phyloP scores from a whole-genome alignment of 2,329 filamentous ascomycete genomes.

The Sclerotinia trifoliorum region DNA sequence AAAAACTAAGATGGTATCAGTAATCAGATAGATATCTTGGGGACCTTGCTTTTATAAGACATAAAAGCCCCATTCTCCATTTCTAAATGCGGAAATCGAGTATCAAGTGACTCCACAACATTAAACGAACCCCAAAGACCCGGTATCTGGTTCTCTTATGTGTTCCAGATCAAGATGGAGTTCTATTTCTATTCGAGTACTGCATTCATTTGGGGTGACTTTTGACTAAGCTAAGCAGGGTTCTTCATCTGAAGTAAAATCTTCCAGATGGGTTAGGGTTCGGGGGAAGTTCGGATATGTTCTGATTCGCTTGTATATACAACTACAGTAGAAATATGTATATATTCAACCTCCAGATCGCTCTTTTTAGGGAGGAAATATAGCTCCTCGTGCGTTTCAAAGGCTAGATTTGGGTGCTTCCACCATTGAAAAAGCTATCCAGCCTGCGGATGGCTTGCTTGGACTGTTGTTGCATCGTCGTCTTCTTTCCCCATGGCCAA shows the following conservation, averaged over 20 bases:
- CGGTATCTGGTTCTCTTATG: not conserved
- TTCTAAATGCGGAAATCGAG: not conserved
- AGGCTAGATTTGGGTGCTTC: not conserved
- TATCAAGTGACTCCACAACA: not conserved
- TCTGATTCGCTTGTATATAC: no score
- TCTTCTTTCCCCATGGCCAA: no score
- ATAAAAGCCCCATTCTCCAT: not conserved
- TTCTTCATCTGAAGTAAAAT: no score
- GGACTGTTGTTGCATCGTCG: not conserved
- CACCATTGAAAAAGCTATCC: not conserved
- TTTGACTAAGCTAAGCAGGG: no score
- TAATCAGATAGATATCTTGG: not conserved
- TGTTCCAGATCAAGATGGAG: not conserved
- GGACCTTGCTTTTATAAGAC: not conserved
- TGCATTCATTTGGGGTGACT: no score
- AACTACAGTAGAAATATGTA: not conserved
- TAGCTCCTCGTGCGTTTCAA: not conserved
- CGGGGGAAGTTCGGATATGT: no score
- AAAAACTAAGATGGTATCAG: not conserved
- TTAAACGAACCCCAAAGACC: not conserved
- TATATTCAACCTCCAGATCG: not conserved
- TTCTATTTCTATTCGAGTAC: not conserved
- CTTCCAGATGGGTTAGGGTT: no score
- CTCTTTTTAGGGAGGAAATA: not conserved
- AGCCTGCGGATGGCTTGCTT: not conserved